Evolutionary conservation across 78 protist species (phyloP), one percentile per base, ranked within the genome.

Genomic region (Dictyostelium brefeldianum): DNA sequence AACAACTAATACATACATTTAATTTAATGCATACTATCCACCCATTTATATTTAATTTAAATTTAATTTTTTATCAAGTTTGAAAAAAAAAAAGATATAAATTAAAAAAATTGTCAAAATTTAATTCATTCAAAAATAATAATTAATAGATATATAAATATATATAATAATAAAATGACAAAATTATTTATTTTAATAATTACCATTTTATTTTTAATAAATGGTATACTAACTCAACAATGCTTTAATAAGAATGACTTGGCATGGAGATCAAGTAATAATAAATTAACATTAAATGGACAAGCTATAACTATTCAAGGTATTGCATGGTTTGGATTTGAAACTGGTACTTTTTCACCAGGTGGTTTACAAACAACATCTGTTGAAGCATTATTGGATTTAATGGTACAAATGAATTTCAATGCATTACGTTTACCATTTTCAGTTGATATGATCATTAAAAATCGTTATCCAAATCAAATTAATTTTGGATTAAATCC

Each of bases 341-440:
- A 87, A 64, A 87, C 92, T 29, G 46, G 22, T 27, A 62, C 84
- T 10, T 77, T 54, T 64, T 74, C 92, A 31, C 92, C 92, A 50
- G 92, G 92, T 77, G 92, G 92, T 62, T 53, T 87, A 5, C 53
- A 77, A 77, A 25, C 27, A 9, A 78, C 18, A 14, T 50, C 71
- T 25, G 92, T 87, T 27, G 92, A 93, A 57, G 47, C 48, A 29
- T 36, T 93, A 8, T 75, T 93, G 20, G 96, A 93, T 74, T 43
- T 92, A 29, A 47, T 95, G 36, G 78, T 50, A 2, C 14, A 20
- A 25, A 17, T 65, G 7, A 59, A 59, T n/a, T 95, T 95, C 93
- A 95, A 95, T 81, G 93, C 69, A 14, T 71, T 95, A 12, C 78
- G 97, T 47, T 2, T 95, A 5, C 92, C 92, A 87, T 87, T 87